Percentiles rank a stretch among this genome's conserved stretches.
phyloP scores from a whole-genome alignment of 345 rosid genomes.

The Cardamine resedifolia region DNA sequence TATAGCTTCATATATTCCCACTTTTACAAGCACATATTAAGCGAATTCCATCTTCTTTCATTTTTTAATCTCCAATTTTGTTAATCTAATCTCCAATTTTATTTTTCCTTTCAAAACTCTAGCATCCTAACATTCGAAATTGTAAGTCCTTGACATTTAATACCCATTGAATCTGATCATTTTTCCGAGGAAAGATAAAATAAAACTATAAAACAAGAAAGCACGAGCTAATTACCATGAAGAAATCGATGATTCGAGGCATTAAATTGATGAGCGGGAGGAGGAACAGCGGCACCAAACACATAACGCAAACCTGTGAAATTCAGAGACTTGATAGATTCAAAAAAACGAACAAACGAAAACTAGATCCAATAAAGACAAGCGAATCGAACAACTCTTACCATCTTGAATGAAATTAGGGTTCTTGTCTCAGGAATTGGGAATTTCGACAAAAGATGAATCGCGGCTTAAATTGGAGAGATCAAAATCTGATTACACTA shows the following conservation, averaged over 20 bases:
- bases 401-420: conserved; percentile 39
- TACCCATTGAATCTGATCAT: conserved; percentile 3
- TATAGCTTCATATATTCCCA: too few species aligned
- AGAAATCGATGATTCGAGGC: conserved; percentile 61
- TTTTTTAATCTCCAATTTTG: background rate
- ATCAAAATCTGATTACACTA: background rate
- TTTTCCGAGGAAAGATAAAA: background rate
- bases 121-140: background rate
- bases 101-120: too few species aligned
- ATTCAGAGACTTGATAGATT: background rate
- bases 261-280: conserved; percentile 81
- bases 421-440: conserved; percentile 16
- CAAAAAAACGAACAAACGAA: conserved; percentile 1
- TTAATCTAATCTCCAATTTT: too few species aligned
- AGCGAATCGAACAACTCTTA: conserved; percentile 12
- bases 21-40: too few species aligned
- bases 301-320: conserved; percentile 77
- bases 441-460: conserved; percentile 19
- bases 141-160: background rate
- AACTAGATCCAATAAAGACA: background rate
- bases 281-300: conserved; percentile 89
- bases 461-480: background rate
- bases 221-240: conserved; percentile 52
- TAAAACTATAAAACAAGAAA: background rate
- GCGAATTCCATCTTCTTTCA: background rate